These are phyloP conservation scores for Colletotrichum coccodes DNA, from an alignment of 2,329 filamentous ascomycete genomes.

Conservation along the genomic window DNA sequence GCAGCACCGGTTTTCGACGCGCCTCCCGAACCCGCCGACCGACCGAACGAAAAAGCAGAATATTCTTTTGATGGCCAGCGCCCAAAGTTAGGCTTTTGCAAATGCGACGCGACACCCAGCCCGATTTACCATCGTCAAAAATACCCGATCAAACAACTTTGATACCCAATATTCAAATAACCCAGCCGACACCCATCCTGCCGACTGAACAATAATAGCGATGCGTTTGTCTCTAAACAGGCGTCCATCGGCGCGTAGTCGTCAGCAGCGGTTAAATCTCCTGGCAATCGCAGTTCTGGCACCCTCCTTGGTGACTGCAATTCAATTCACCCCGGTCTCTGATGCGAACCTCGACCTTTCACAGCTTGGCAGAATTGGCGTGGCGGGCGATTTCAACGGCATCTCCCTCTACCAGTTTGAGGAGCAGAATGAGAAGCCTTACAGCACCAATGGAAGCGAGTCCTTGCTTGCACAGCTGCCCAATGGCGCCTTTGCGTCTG, in stretches of 20 bases:
- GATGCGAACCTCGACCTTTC: slow-evolving; percentile 81
- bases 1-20: slow-evolving; percentile 21
- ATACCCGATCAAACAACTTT: slow-evolving; percentile 8
- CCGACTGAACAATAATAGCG: slow-evolving; percentile 35
- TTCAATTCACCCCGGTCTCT: slow-evolving; percentile 71
- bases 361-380: slow-evolving; percentile 81
- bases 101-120: slow-evolving; percentile 24
- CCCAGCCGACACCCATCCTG: background rate
- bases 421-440: slow-evolving; percentile 77
- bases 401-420: slow-evolving; percentile 90
- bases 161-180: slow-evolving; percentile 14
- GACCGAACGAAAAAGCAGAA: background rate
- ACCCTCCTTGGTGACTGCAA: slow-evolving; percentile 55
- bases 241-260: slow-evolving; percentile 53
- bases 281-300: slow-evolving; percentile 53
- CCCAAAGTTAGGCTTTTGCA: slow-evolving; percentile 25
- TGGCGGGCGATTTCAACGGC: slow-evolving; percentile 90
- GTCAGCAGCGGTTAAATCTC: slow-evolving; percentile 45
- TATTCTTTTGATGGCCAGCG: slow-evolving; percentile 19
- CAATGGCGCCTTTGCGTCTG: slow-evolving; percentile 81
- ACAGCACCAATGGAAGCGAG: slow-evolving; percentile 80
- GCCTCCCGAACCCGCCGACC: slow-evolving; percentile 9
- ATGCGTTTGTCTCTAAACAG: slow-evolving; percentile 61
- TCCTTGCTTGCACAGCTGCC: slow-evolving; percentile 85
- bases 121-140: slow-evolving; percentile 2